phyloP scores from a whole-genome alignment of 1,139 yeast genomes.

The Candida sojae region DNA sequence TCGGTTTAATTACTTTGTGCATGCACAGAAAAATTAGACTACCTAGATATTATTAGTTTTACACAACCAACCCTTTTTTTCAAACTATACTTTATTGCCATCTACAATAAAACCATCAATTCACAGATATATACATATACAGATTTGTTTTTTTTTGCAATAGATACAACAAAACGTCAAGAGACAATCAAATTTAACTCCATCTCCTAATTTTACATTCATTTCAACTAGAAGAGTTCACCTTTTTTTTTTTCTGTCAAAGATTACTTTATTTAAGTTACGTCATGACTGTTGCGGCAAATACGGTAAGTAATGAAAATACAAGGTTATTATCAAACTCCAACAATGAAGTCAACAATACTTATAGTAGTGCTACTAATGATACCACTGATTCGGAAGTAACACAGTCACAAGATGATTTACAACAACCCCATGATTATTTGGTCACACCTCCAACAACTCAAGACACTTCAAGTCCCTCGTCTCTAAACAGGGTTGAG shows the following conservation, averaged over 20 bases:
- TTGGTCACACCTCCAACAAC: constrained; percentile 9
- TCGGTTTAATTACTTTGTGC: background rate
- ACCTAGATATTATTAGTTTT: background rate
- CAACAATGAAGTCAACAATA: background rate
- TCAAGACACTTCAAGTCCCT: constrained; percentile 1
- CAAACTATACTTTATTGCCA: background rate
- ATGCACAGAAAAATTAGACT: background rate
- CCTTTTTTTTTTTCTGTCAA: background rate
- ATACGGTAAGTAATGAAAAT: background rate
- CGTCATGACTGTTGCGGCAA: constrained; percentile 1
- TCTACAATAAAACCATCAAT: background rate
- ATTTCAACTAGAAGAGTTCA: background rate
- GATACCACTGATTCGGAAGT: constrained; percentile 2
- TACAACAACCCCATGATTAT: constrained; percentile 8
- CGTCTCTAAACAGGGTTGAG: background rate
- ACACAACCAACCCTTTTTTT: background rate
- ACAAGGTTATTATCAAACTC: background rate
- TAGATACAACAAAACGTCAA: background rate
- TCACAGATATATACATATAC: background rate
- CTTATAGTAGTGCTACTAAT: constrained; percentile 1
- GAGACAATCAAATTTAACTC: background rate
- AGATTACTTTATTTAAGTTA: background rate
- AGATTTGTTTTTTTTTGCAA: background rate
- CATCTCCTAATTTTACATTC: background rate
- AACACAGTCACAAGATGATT: constrained; percentile 2